Conservation (phyloP, 1,284 basidiomycete genomes). For the Cutaneotrichosporon spelunceum region DNA sequence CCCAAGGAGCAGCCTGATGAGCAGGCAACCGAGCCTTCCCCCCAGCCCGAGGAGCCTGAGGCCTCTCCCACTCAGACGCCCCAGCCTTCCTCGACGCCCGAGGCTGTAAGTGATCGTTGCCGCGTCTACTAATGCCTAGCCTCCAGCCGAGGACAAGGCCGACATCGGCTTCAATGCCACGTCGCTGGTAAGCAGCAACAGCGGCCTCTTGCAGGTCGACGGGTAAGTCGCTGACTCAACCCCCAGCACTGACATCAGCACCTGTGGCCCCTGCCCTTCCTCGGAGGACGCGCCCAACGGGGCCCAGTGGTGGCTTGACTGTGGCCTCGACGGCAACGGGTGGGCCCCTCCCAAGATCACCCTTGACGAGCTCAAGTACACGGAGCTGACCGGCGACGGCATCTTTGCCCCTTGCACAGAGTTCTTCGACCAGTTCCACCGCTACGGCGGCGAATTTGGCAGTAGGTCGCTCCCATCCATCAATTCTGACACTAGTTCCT, state of each 20-base stretch:
- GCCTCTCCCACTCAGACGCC: not conserved
- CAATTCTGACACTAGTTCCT: not conserved
- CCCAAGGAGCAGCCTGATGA: not conserved
- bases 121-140: not conserved
- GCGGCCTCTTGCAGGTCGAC: slow-evolving; percentile 4
- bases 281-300: slow-evolving; percentile 64
- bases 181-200: not conserved
- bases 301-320: slow-evolving; percentile 70
- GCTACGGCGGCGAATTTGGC: slow-evolving; percentile 59
- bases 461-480: slow-evolving; percentile 49
- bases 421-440: slow-evolving; percentile 62
- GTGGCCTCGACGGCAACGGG: slow-evolving; percentile 58
- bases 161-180: not conserved
- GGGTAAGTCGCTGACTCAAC: not conserved
- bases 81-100: not conserved
- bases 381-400: slow-evolving; percentile 58
- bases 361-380: slow-evolving; percentile 57
- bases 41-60: not conserved
- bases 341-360: slow-evolving; percentile 53
- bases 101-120: not conserved
- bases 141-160: not conserved
- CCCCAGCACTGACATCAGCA: slow-evolving; percentile 12
- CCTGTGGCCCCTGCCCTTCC: slow-evolving; percentile 39
- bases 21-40: not conserved
- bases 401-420: slow-evolving; percentile 63